phyloP scores from a whole-genome alignment of 345 rosid genomes.

The Sonneratia alba region DNA sequence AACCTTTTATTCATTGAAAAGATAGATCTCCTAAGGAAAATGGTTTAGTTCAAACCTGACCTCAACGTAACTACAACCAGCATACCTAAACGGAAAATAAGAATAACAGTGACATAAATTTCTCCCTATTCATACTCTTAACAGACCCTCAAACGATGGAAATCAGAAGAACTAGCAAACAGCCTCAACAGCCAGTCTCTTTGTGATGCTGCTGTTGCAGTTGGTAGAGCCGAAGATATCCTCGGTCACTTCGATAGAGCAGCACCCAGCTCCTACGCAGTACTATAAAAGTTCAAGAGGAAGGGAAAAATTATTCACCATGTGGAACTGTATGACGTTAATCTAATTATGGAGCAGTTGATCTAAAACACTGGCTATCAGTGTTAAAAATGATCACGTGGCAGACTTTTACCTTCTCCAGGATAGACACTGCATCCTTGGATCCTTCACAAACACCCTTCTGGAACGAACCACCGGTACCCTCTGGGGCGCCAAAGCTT shows the following conservation, averaged over 20 bases:
- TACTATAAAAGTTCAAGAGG: background rate
- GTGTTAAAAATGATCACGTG: no score
- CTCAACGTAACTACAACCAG: no score
- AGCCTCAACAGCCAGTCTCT: constrained; percentile 1
- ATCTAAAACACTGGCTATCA: no score
- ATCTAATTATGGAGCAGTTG: no score
- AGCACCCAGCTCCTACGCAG: constrained; percentile 22
- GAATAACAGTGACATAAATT: no score
- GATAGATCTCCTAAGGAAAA: no score
- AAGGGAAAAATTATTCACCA: background rate
- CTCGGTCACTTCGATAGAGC: constrained; percentile 9
- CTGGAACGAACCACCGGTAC: constrained; percentile 20
- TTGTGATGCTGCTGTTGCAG: background rate
- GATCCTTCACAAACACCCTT: constrained; percentile 12
- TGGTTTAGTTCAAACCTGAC: no score
- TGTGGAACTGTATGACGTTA: no score
- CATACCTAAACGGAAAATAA: no score
- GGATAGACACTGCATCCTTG: background rate
- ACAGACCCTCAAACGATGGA: background rate
- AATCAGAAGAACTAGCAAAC: background rate
- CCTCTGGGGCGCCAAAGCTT: constrained; percentile 31
- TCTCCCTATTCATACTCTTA: no score
- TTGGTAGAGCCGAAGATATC: background rate
- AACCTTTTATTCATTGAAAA: no score
- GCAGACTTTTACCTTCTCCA: constrained; percentile 6